A percentile compares a stretch with the other conserved stretches of the same genome.
Evolutionary conservation across 129 eudicot genomes (phyloP).

Genomic region (Cynara cardunculus): DNA sequence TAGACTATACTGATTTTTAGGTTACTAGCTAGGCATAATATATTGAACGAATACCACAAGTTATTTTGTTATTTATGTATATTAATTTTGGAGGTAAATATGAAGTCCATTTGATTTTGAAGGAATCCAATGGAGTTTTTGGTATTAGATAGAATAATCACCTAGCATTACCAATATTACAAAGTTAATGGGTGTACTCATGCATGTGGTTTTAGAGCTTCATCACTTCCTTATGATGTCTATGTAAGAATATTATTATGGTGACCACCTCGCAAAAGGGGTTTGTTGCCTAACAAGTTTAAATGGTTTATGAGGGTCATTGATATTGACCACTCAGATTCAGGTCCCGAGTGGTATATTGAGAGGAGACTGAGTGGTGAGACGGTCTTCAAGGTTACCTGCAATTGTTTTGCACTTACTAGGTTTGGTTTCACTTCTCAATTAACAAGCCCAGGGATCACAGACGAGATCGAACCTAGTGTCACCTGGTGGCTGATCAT

Average conservation of each 20-base stretch:
- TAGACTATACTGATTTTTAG: neutral
- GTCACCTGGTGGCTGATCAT: neutral
- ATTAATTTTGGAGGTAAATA: neutral
- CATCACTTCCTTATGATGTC: neutral
- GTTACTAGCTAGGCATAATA: neutral
- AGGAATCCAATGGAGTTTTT: neutral
- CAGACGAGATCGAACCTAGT: neutral
- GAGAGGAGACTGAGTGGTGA: neutral
- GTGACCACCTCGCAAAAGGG: no score
- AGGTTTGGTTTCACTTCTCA: neutral
- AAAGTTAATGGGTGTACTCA: neutral
- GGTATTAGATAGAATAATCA: neutral
- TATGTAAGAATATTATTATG: neutral
- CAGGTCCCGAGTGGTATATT: neutral
- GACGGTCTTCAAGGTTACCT: no score
- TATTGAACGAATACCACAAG: neutral
- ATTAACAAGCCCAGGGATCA: neutral
- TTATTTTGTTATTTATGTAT: neutral
- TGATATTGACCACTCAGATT: neutral
- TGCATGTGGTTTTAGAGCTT: neutral
- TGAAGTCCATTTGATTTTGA: neutral
- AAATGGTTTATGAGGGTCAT: neutral
- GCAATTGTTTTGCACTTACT: no score
- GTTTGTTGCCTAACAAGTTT: no score
- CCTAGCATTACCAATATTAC: neutral